Percentiles rank a stretch among this genome's conserved stretches.
Evolutionary conservation across 2,329 filamentous ascomycete genomes (phyloP).

Genomic region (Oidium heveae): DNA sequence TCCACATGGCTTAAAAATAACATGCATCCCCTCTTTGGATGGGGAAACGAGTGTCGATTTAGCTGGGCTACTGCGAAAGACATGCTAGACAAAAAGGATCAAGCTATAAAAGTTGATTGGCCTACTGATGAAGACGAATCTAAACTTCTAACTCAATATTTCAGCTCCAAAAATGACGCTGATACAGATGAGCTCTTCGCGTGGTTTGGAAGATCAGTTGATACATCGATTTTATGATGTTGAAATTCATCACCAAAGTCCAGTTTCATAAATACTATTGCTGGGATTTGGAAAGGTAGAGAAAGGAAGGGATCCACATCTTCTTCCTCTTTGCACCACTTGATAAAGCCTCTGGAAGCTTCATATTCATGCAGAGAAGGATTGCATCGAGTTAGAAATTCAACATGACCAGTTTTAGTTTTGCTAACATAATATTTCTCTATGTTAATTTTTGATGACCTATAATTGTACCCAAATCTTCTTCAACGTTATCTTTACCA

Average conservation of each 20-base stretch:
- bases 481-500: too few relatives aligned
- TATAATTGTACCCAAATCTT: too few relatives aligned
- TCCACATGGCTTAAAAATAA: slow-evolving; percentile 58
- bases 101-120: slow-evolving; percentile 58
- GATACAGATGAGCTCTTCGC: slow-evolving; percentile 35
- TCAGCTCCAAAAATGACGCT: slow-evolving; percentile 18
- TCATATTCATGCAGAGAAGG: too few relatives aligned
- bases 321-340: too few relatives aligned
- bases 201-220: slow-evolving; percentile 43
- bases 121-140: slow-evolving; percentile 44
- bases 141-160: slow-evolving; percentile 53
- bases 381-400: too few relatives aligned
- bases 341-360: too few relatives aligned
- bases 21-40: slow-evolving; percentile 86
- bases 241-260: background rate
- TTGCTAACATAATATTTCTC: too few relatives aligned
- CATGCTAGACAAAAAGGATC: slow-evolving; percentile 42
- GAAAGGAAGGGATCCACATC: too few relatives aligned
- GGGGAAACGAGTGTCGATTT: slow-evolving; percentile 79
- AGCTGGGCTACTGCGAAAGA: slow-evolving; percentile 94
- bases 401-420: too few relatives aligned
- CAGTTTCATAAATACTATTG: too few relatives aligned
- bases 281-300: too few relatives aligned
- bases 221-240: slow-evolving; percentile 8
- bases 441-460: too few relatives aligned